Conservation (phyloP, 2,329 filamentous ascomycete species). For the Tolypocladium ophioglossoides region DNA sequence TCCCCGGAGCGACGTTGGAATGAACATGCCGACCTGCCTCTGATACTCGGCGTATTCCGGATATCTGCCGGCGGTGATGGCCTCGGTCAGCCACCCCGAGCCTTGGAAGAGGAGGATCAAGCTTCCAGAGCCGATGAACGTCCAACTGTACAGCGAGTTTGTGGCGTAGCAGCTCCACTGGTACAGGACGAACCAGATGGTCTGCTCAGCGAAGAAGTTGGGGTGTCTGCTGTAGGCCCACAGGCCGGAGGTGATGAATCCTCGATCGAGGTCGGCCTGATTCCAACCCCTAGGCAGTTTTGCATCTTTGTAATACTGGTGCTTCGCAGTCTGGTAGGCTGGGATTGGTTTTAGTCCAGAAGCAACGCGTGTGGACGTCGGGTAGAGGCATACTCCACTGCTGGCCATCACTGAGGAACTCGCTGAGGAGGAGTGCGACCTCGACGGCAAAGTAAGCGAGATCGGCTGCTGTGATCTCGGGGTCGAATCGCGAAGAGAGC, state of each 20-base stretch:
- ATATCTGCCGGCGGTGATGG: slow-evolving; percentile 73
- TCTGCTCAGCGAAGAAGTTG: slow-evolving; percentile 89
- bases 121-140: slow-evolving; percentile 54
- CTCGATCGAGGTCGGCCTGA: slow-evolving; percentile 73
- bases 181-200: slow-evolving; percentile 81
- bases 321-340: slow-evolving; percentile 77
- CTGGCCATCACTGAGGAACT: slow-evolving; percentile 81
- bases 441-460: slow-evolving; percentile 34
- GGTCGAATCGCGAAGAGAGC: slow-evolving; percentile 56
- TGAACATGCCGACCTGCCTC: slow-evolving; percentile 68
- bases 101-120: slow-evolving; percentile 79
- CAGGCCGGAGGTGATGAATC: slow-evolving; percentile 75
- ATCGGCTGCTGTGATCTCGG: slow-evolving; percentile 33
- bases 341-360: not conserved
- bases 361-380: not conserved
- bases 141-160: slow-evolving; percentile 67
- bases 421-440: slow-evolving; percentile 45
- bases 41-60: slow-evolving; percentile 81
- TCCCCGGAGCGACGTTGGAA: slow-evolving; percentile 46
- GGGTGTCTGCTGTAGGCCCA: slow-evolving; percentile 88
- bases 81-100: slow-evolving; percentile 81
- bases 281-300: slow-evolving; percentile 56
- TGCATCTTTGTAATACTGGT: slow-evolving; percentile 60
- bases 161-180: slow-evolving; percentile 75
- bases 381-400: slow-evolving; percentile 58